Conservation (phyloP, 164 flowering plant species). For the Vitis riparia region DNA sequence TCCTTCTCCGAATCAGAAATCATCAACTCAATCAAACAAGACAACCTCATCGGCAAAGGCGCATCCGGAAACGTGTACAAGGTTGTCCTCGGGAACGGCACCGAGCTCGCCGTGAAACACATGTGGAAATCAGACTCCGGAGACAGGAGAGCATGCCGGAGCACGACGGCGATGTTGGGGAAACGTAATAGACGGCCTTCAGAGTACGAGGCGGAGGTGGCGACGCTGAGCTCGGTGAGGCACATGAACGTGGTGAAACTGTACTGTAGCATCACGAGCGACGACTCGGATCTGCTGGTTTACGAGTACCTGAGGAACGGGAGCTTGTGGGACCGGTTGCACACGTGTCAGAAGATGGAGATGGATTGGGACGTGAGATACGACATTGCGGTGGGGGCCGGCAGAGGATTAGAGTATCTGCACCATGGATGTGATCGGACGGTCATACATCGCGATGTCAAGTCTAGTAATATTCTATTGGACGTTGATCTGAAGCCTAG, state of each 20-base stretch:
- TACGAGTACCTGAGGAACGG: slow-evolving; percentile 78
- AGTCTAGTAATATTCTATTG: slow-evolving; percentile 63
- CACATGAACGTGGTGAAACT: slow-evolving; percentile 84
- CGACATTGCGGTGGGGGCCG: slow-evolving; percentile 72
- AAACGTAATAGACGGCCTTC: slow-evolving; percentile 20
- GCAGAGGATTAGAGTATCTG: slow-evolving; percentile 71
- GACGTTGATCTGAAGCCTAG: slow-evolving; percentile 55
- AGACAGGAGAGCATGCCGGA: slow-evolving; percentile 14
- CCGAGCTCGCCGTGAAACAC: slow-evolving; percentile 72
- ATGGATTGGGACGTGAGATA: slow-evolving; percentile 63
- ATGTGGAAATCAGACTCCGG: slow-evolving; percentile 39
- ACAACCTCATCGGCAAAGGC: slow-evolving; percentile 54
- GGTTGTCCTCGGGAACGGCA: slow-evolving; percentile 29
- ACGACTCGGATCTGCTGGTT: slow-evolving; percentile 64
- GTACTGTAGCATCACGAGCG: slow-evolving; percentile 71
- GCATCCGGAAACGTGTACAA: slow-evolving; percentile 58
- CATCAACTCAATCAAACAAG: slow-evolving; percentile 29
- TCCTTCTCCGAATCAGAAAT: slow-evolving; percentile 41
- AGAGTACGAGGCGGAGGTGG: slow-evolving; percentile 77
- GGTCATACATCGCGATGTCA: slow-evolving; percentile 64
- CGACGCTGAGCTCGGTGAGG: slow-evolving; percentile 58
- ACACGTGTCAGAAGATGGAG: slow-evolving; percentile 34
- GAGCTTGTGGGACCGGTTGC: slow-evolving; percentile 76
- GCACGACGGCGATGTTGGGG: slow-evolving; percentile 38
- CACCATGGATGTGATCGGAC: slow-evolving; percentile 68